Evolutionary conservation across 139 green algal species (phyloP).

Genomic region (Bryopsis sp.): DNA sequence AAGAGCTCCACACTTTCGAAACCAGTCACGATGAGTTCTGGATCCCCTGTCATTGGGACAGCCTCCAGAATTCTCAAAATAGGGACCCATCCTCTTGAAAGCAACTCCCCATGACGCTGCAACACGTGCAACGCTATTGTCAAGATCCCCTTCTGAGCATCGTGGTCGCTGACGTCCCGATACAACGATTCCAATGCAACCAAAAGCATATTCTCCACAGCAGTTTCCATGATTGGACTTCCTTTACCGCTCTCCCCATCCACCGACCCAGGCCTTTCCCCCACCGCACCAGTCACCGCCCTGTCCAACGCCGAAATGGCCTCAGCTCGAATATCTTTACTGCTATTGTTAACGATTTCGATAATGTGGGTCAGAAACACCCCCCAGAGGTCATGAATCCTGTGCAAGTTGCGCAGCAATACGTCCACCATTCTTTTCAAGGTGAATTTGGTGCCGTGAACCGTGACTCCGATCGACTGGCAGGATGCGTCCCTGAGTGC

Average conservation of each 20-base stretch:
- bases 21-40: slow-evolving; percentile 38
- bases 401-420: slow-evolving; percentile 50
- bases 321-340: slow-evolving; percentile 30
- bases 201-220: slow-evolving; percentile 71
- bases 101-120: slow-evolving; percentile 60
- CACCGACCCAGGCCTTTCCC: neutral
- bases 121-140: slow-evolving; percentile 58
- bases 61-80: slow-evolving; percentile 63
- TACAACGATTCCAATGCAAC: slow-evolving; percentile 61
- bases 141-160: slow-evolving; percentile 62
- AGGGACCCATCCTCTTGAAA: slow-evolving; percentile 66
- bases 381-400: slow-evolving; percentile 64
- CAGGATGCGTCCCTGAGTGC: slow-evolving; percentile 36
- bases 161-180: slow-evolving; percentile 40
- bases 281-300: slow-evolving; percentile 47
- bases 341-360: slow-evolving; percentile 44
- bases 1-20: slow-evolving; percentile 67
- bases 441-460: slow-evolving; percentile 11
- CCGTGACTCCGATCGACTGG: neutral
- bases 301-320: slow-evolving; percentile 58
- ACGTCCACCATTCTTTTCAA: slow-evolving; percentile 65
- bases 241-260: neutral
- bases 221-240: slow-evolving; percentile 19
- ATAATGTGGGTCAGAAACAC: slow-evolving; percentile 68
- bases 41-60: slow-evolving; percentile 43